Conservation (phyloP, 495 filamentous ascomycete genomes). For the Penicillium antarcticum region DNA sequence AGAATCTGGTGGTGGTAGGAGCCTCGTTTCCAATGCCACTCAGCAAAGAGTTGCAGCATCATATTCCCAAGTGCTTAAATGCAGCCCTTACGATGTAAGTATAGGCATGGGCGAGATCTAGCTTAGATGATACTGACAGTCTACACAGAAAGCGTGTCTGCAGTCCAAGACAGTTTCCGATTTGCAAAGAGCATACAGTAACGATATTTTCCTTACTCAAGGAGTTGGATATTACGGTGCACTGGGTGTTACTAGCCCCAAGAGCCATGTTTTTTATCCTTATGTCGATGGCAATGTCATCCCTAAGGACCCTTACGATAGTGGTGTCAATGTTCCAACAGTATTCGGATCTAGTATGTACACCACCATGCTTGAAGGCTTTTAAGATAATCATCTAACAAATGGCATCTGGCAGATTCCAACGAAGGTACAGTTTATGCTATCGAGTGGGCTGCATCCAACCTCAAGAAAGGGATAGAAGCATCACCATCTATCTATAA, state of each 20-base stretch:
- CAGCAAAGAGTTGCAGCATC: conserved; percentile 12
- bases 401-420: background rate
- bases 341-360: conserved; percentile 22
- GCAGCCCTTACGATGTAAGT: conserved; percentile 21
- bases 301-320: conserved; percentile 25
- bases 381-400: background rate
- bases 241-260: background rate
- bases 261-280: background rate
- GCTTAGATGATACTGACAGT: no score
- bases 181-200: conserved; percentile 3
- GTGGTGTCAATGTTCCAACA: conserved; percentile 29
- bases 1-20: conserved; percentile 21
- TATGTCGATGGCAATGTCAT: conserved; percentile 30
- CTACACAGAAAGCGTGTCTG: conserved; percentile 15
- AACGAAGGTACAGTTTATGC: background rate
- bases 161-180: conserved; percentile 10
- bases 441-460: background rate
- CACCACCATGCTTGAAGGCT: background rate
- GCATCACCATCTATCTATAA: background rate
- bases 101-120: no score
- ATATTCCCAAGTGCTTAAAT: conserved; percentile 25
- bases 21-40: background rate
- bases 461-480: no score
- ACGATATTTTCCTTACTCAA: conserved; percentile 6
- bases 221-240: background rate